Conservation (phyloP, 331 rosid genomes). For the Dryas integrifolia region DNA sequence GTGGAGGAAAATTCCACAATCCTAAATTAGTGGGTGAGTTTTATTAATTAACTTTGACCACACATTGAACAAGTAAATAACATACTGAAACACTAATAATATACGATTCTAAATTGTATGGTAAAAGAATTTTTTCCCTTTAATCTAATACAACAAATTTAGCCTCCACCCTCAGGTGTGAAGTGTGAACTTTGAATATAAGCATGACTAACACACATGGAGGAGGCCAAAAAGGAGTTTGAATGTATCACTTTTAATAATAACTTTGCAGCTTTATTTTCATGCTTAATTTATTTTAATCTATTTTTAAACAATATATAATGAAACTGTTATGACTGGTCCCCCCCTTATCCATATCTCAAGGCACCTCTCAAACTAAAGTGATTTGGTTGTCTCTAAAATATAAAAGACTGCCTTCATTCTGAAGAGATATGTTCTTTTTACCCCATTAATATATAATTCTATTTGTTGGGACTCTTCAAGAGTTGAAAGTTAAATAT, state of each 20-base stretch:
- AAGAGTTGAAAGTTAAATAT: conserved; percentile 9
- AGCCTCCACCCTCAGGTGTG: no score
- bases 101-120: no score
- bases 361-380: conserved; percentile 17
- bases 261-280: conserved; percentile 55
- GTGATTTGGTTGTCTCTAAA: not conserved
- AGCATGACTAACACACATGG: conserved; percentile 32
- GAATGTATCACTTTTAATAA: conserved; percentile 25
- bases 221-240: conserved; percentile 13
- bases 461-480: conserved; percentile 25
- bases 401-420: conserved; percentile 11
- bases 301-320: not conserved
- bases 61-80: no score
- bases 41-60: no score
- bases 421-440: not conserved
- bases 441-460: not conserved
- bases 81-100: no score
- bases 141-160: no score
- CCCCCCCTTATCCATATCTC: conserved; percentile 27
- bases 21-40: no score
- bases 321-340: conserved; percentile 29
- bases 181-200: no score
- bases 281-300: conserved; percentile 21
- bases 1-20: no score
- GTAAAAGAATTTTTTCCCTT: no score